Evolutionary conservation across 2,329 filamentous ascomycete genomes (phyloP), one percentile per base, ranked within the genome.

Genomic region (Nemania serpens): DNA sequence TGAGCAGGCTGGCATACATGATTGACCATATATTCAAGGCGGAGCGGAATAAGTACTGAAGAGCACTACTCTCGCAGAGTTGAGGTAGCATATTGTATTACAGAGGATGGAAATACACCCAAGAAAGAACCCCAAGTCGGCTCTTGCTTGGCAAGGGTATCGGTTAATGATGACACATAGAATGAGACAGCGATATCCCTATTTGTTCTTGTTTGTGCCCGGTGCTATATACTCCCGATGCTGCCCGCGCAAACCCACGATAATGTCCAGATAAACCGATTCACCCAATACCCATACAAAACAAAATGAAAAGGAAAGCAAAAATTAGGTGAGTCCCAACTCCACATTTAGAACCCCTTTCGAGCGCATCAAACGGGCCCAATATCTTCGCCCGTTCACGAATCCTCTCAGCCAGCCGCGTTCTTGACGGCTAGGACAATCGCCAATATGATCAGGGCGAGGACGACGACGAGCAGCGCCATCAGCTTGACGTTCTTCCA

Each of bases 401-500:
- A 11, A 33, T 36, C 29, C 22, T 17, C 42, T 66, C 56, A 69
- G 10, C 64, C 60, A n/a, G 57, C 66, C 61, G 61, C 71, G 56
- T 80, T 82, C 76, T 83, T 85, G 55, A 82, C 72, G 2, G 82
- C 78, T 61, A 86, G 78, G 29, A 85, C 77, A 59, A 86, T 82
- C n/a, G 81, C 79, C 66, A 84, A 68, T 47, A 87, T 68, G 67
- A 87, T 84, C 64, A 87, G 73, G 46, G 81, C 73, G 25, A 95
- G 77, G 1, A 93, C 91, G 46, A 97, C 72, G 3, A 77, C 81
- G 63, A 93, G 73, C 69, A 99, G 76, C 6, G 86, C 88, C 93
- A 98, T 97, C 68, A 99, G 78, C 80, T 96, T 96, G 47, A 96
- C 85, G 75, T 99, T 98, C 88, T 98, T 98, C 94, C 94, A 98